phyloP scores from a whole-genome alignment of 2,329 filamentous ascomycete species.

The Ilyonectria robusta region DNA sequence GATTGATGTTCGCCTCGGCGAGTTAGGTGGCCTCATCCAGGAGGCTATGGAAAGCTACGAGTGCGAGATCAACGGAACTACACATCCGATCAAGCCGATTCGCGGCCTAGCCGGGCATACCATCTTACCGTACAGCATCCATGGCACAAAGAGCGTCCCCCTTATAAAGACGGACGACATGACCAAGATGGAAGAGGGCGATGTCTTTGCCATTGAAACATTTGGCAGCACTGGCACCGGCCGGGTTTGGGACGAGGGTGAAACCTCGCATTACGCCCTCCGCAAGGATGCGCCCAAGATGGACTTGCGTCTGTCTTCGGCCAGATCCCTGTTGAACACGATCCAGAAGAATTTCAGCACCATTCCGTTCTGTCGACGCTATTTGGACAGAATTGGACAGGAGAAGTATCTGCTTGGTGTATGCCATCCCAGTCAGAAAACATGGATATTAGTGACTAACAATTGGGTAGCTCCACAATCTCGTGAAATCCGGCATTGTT shows the following conservation, averaged over 20 bases:
- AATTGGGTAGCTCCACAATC: slow-evolving; percentile 65
- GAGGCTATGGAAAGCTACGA: slow-evolving; percentile 94
- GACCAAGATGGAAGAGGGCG: slow-evolving; percentile 97
- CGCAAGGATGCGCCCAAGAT: slow-evolving; percentile 54
- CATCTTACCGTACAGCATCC: slow-evolving; percentile 87
- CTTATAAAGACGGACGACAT: slow-evolving; percentile 76
- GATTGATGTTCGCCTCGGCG: slow-evolving; percentile 88
- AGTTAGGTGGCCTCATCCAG: slow-evolving; percentile 85
- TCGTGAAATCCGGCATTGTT: slow-evolving; percentile 69
- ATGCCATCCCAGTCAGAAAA: slow-evolving; percentile 37
- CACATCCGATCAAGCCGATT: slow-evolving; percentile 84
- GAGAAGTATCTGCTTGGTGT: slow-evolving; percentile 72
- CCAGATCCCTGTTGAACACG: slow-evolving; percentile 69
- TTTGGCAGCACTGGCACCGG: slow-evolving; percentile 92
- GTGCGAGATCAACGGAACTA: slow-evolving; percentile 82
- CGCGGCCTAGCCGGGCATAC: slow-evolving; percentile 88
- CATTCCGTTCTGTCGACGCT: slow-evolving; percentile 72
- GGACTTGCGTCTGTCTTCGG: slow-evolving; percentile 63
- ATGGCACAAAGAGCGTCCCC: slow-evolving; percentile 89
- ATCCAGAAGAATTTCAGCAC: slow-evolving; percentile 75
- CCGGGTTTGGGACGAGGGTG: slow-evolving; percentile 78
- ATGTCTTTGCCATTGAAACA: slow-evolving; percentile 93
- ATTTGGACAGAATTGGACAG: slow-evolving; percentile 74
- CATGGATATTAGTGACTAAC: slow-evolving; percentile 23
- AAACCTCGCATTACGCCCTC: slow-evolving; percentile 67